Evolutionary conservation across 2,329 filamentous ascomycete genomes (phyloP).

Genomic region (Colletotrichum liriopes): DNA sequence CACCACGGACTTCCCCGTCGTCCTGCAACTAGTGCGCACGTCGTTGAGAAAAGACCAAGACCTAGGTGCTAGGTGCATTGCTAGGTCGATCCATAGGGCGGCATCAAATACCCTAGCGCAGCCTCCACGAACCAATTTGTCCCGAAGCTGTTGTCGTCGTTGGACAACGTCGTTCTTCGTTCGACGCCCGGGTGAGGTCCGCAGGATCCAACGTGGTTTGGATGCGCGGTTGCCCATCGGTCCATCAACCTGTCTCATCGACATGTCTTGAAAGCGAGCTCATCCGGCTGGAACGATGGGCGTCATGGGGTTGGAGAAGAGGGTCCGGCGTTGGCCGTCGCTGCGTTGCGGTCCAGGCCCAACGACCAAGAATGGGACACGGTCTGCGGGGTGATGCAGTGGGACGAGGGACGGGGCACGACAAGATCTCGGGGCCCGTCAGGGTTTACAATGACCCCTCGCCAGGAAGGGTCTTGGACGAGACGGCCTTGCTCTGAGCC

Average conservation of each 20-base stretch:
- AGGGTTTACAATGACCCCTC: background rate
- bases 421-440: background rate
- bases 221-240: background rate
- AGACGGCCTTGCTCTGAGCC: background rate
- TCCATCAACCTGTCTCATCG: background rate
- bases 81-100: background rate
- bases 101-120: slow-evolving; percentile 1
- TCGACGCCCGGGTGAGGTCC: background rate
- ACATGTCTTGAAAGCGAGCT: background rate
- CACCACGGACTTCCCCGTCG: background rate
- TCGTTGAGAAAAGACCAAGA: background rate
- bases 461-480: background rate
- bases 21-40: background rate
- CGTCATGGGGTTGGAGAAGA: background rate
- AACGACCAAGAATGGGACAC: background rate
- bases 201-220: background rate
- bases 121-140: background rate
- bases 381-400: background rate
- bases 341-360: background rate
- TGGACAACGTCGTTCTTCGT: background rate
- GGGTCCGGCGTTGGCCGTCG: background rate
- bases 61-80: background rate
- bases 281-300: background rate
- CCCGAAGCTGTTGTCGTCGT: background rate
- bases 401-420: background rate